Evolutionary conservation across 306 rosid genomes (phyloP).

Genomic region (Malus fusca): DNA sequence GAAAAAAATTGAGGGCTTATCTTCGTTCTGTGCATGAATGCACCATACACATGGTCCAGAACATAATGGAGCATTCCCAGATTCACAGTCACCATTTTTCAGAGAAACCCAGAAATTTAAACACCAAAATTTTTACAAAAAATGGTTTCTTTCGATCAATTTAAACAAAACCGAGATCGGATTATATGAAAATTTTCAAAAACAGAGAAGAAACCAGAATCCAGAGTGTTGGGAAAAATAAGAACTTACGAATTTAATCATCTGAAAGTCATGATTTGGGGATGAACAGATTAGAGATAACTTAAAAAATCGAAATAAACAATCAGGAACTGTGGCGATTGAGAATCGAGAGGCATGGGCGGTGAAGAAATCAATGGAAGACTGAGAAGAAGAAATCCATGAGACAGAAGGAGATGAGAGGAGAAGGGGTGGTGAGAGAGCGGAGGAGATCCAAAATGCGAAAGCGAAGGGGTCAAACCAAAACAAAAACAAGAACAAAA

Average conservation of each 20-base stretch:
- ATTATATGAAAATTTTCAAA: neutral
- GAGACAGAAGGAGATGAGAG: neutral
- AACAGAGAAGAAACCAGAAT: neutral
- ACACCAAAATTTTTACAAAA: neutral
- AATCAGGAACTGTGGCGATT: neutral
- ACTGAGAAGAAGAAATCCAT: neutral
- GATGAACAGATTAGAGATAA: neutral
- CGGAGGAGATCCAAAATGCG: conserved; percentile 12
- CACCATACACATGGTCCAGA: conserved; percentile 86
- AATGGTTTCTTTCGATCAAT: neutral
- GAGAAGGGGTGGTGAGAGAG: neutral
- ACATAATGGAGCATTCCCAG: conserved; percentile 84
- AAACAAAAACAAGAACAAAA: neutral
- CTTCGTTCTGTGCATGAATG: conserved; percentile 82
- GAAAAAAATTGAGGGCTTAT: conserved; percentile 81
- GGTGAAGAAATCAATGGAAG: neutral
- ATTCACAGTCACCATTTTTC: conserved; percentile 64
- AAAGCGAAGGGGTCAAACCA: neutral
- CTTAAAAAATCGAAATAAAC: neutral
- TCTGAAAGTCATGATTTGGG: neutral
- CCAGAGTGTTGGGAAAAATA: neutral
- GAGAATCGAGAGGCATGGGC: neutral
- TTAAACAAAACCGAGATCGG: conserved; percentile 1
- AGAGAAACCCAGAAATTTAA: conserved; percentile 4
- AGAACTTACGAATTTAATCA: neutral